Evolutionary conservation across 441 rosid genomes (phyloP).

Genomic region (Populus hybrid): DNA sequence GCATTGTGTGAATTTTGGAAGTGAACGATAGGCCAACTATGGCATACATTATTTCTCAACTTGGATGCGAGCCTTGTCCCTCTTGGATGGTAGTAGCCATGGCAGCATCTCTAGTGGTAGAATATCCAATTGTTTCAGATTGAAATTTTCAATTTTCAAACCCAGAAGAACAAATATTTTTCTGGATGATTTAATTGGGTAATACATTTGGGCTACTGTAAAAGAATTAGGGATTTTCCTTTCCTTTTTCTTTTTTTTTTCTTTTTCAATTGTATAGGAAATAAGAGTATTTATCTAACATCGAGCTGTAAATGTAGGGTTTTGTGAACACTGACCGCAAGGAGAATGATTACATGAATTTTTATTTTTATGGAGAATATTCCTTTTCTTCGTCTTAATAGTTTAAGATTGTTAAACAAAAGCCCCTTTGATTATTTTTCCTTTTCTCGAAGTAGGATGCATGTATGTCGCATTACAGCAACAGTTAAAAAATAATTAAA

Average conservation of each 20-base stretch:
- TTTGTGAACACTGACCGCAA: conserved; percentile 28
- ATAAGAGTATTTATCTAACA: conserved; percentile 29
- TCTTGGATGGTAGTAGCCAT: conserved; percentile 59
- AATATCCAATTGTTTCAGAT: conserved; percentile 58
- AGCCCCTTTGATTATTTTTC: not conserved
- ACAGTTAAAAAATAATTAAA: too few relatives aligned
- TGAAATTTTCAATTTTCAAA: conserved; percentile 22
- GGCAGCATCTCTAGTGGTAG: conserved; percentile 69
- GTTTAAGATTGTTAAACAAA: not conserved
- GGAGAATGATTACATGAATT: conserved; percentile 29
- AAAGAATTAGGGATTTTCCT: too few relatives aligned
- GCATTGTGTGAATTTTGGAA: conserved; percentile 74
- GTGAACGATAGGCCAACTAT: conserved; percentile 79
- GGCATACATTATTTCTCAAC: conserved; percentile 61
- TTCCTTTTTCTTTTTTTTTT: too few relatives aligned
- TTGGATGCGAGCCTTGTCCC: conserved; percentile 60
- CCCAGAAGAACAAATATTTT: conserved; percentile 5
- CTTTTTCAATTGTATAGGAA: not conserved
- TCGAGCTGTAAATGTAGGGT: conserved; percentile 33
- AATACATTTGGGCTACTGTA: conserved; percentile 30
- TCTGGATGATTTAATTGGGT: conserved; percentile 5
- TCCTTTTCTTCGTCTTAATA: not conserved
- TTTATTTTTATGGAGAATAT: not conserved
- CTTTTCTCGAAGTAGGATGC: not conserved
- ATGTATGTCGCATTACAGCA: too few relatives aligned